Base-by-base conservation (phyloP, 2,329 filamentous ascomycete species). In the Didymella arachidicola region DNA sequence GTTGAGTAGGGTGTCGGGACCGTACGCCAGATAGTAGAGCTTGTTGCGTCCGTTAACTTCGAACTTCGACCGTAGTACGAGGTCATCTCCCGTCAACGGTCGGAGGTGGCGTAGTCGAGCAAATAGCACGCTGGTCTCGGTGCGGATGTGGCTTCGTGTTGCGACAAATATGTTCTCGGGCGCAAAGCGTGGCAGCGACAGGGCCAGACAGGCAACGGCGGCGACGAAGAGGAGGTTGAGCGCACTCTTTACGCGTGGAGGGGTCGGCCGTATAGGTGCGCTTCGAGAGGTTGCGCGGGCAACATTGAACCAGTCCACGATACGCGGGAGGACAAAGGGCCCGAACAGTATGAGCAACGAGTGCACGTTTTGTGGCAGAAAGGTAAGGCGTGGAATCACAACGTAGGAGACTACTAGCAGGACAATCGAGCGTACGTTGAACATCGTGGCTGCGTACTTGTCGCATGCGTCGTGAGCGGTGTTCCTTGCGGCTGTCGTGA, bases 111-210 rank as follows among this genome's bases (percentile, higher is more conserved):
- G 78, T 10, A 98, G 83, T 16, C 94, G 90, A 59, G 85, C 87
- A 77, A 97, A 95, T 60, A 98, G 84, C 32, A 96, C 88, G 72
- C 94, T 91, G 41, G 86, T 89, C n/a, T 92, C 88, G 41, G 91
- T 94, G 70, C 93, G 90, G 18, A 98, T 86, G 32, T 93, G 91
- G 49, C 92, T 95, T 56, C 87, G 83, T 1, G 94, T 97, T 18
- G 82, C 77, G 29, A 77, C 72, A 82, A 98, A 97, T 76, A 98
- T 81, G 79, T 97, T 97, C 73, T 92, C 87, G 4, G 91, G 89
- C 6, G 86, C 81, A 71, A 92, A 88, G 58, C 79, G 64, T 0
- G 92, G 88, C 0, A 94, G 79, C 16, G 89, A 88, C 58, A 86
- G 83, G 58, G 88, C 69, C 50, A 91, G 76, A 65, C 82, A 84